Evolutionary conservation across 1,139 yeast species (phyloP).

Genomic region (Protomyces pachydermus): DNA sequence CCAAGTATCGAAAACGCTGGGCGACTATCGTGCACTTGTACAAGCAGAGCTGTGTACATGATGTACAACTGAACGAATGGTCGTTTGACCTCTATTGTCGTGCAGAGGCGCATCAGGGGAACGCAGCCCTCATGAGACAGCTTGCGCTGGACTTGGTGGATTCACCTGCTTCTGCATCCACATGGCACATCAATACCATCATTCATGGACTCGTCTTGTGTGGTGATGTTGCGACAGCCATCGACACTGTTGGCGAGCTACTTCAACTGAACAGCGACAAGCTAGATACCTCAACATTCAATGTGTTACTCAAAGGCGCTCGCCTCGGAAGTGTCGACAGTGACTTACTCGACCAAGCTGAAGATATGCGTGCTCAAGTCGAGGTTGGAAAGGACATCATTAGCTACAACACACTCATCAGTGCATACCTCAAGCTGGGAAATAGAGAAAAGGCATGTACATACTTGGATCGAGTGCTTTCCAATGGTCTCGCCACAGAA

Average conservation of each 20-base stretch:
- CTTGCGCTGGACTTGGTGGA: not conserved
- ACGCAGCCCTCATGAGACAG: not conserved
- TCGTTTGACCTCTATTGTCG: not conserved
- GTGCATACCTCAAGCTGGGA: not conserved
- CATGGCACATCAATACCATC: not conserved
- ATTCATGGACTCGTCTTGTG: not conserved
- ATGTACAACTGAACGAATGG: not conserved
- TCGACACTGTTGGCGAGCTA: not conserved
- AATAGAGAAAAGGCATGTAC: not conserved
- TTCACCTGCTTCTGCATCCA: not conserved
- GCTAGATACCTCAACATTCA: not conserved
- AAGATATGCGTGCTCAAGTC: not conserved
- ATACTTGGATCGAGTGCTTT: not conserved
- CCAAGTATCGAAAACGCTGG: not conserved
- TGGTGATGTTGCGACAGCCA: not conserved
- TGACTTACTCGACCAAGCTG: not conserved
- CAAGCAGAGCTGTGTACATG: not conserved
- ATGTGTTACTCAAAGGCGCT: not conserved
- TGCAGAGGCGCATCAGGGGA: not conserved
- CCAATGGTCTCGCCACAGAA: not conserved
- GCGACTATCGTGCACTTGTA: not conserved
- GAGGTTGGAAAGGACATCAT: not conserved
- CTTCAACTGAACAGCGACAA: not conserved
- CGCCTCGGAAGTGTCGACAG: not conserved
- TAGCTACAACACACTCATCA: not conserved